phyloP scores from a whole-genome alignment of 2,329 filamentous ascomycete species.

The Aureobasidium lini region DNA sequence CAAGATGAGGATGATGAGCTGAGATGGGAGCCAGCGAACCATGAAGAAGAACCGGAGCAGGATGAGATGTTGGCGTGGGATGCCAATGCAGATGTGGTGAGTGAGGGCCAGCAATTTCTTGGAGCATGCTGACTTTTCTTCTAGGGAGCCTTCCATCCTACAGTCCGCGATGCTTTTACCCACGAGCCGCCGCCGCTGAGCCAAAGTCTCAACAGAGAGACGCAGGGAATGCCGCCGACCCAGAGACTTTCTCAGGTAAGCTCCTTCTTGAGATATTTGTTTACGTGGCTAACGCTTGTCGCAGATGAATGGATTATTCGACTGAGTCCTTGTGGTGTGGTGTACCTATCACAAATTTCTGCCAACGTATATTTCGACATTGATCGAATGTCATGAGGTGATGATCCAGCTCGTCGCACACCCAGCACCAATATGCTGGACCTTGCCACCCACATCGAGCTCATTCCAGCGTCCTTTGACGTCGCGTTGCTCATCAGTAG shows the following conservation, averaged over 20 bases:
- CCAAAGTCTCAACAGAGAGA: constrained; percentile 22
- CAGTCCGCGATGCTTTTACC: constrained; percentile 36
- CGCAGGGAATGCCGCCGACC: constrained; percentile 56
- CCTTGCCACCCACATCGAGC: constrained; percentile 48
- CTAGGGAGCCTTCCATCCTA: constrained; percentile 32
- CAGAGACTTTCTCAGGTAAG: constrained; percentile 64
- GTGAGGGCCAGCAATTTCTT: constrained; percentile 19
- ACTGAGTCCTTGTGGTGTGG: constrained; percentile 20
- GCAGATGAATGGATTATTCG: constrained; percentile 33
- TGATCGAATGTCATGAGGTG: constrained; percentile 24
- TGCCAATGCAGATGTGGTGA: constrained; percentile 56
- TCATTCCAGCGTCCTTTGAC: constrained; percentile 63
- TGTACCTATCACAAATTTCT: too few relatives aligned
- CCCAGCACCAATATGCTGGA: constrained; percentile 66
- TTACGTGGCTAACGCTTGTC: constrained; percentile 17
- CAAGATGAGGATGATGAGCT: constrained; percentile 61
- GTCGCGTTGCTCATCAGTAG: constrained; percentile 53
- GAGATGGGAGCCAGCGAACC: constrained; percentile 64
- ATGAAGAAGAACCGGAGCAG: constrained; percentile 53
- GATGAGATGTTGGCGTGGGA: constrained; percentile 65
- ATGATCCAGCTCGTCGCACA: constrained; percentile 84
- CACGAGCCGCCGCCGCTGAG: constrained; percentile 14
- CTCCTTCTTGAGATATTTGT: constrained; percentile 24
- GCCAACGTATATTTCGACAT: too few relatives aligned
- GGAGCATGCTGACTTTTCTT: neutral